Base-by-base conservation (phyloP, 257 asterid species). In the Nicotiana tabacum region DNA sequence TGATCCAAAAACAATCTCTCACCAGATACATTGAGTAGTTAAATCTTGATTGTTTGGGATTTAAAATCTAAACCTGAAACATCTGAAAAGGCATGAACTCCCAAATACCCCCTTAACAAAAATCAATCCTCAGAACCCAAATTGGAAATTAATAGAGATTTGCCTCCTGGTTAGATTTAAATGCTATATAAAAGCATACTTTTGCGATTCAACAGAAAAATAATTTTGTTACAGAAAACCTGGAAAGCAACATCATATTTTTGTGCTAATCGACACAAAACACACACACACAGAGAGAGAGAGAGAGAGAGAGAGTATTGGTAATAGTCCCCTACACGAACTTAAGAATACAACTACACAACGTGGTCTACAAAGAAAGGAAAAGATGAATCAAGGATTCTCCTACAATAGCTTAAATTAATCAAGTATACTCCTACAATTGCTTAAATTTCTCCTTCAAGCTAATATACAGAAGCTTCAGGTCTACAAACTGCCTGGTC, bases 401-500 rank as follows among this genome's bases (percentile, higher is more conserved):
- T 74, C 80, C 80, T 76, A 76, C 43, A 76, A 51, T 53, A 53
- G 58, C 18, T 53, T 53, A 53, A 66, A 70, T 16, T 46, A 65
- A 81, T 83, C 82, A 10, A 76, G 32, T 55, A 81, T 56, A 29
- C 66, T 66, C 74, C 5, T 53, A 53, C 17, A 53, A 13, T 76
- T 51, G 80, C 46, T 76, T 15, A 29, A 27, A 48, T 48, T 76
- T 76, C 80, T 29, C 3, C 83, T 11, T 33, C 7, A 46, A 83
- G 80, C 76, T n/a, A 69, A 39, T 53, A 87, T 83, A 89, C 81
- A 79, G 69, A 76, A 78, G 80, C 18, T 48, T 37, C 29, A 80
- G 85, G 87, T 86, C 85, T 84, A 86, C 88, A 82, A 58, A 83
- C 77, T 65, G 82, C 65, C 62, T 81, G 81, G 55, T 72, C 85